Evolutionary conservation across 148 eudicot species (phyloP), one percentile per base, ranked within the genome.

Genomic region (Cornus florida): DNA sequence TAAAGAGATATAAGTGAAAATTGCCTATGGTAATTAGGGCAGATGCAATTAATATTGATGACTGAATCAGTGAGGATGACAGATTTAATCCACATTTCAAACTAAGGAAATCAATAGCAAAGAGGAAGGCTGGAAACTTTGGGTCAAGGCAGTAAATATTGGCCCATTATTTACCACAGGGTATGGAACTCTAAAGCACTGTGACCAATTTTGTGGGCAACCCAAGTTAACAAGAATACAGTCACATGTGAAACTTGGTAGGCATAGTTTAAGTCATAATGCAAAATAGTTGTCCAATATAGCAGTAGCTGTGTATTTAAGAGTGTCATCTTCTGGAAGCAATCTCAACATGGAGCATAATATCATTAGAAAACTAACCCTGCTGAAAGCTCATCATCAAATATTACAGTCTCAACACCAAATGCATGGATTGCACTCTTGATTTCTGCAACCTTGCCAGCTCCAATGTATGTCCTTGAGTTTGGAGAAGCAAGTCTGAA

Each of bases 301-400:
- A 53, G 19, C 59, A 53, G 59, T 13, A 53, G 59, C 59, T 11
- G 59, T 11, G 4, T 53, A 53, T 8, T 48, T 48, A 35, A 35
- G 38, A 48, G 53, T 53, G 59, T 53, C 59, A 14, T 53, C 3
- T 53, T 12, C 19, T 53, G 59, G 59, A 53, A 53, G 17, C 57
- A 66, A 41, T n/a, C 17, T 67, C 46, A 71, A 68, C 66, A 65
- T 75, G 23, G 67, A 41, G 78, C 35, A 56, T 31, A 46, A 60
- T 41, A 38, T 59, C 3, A 74, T 28, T 35, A 17, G 48, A 33
- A 33, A 88, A 83, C 92, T 74, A 70, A 96, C 99, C 99, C 99
- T 32, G 95, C 90, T 81, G 97, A 93, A 81, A 96, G 99, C 82
- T 96, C 99, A 70, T 96, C 99, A 77, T 93, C 98, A 83, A 96